phyloP scores from a whole-genome alignment of 345 rosid genomes.

The Hibiscus mutabilis region DNA sequence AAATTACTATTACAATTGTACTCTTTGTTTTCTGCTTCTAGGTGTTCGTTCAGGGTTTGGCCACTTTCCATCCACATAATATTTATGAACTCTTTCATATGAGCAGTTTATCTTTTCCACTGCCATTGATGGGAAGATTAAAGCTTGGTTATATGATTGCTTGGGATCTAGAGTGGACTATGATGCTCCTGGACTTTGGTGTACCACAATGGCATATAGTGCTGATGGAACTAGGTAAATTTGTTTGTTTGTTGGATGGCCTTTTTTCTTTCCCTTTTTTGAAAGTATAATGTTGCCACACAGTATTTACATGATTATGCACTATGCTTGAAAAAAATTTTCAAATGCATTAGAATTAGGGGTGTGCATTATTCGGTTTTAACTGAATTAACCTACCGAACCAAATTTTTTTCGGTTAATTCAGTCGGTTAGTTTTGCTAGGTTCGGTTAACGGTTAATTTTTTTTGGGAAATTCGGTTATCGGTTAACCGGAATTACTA shows the following conservation, averaged over 20 bases:
- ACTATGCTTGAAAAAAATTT: background rate
- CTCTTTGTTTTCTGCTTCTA: background rate
- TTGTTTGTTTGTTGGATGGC: background rate
- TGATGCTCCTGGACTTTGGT: conserved; percentile 82
- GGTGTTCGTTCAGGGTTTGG: background rate
- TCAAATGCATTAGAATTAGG: background rate
- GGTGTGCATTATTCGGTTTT: too few relatives aligned
- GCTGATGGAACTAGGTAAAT: conserved; percentile 75
- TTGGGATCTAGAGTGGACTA: conserved; percentile 82
- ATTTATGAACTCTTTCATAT: background rate
- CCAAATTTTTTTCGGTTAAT: too few relatives aligned
- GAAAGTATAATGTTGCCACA: background rate
- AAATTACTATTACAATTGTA: background rate
- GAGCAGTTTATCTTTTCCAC: conserved; percentile 82
- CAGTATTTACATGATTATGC: background rate
- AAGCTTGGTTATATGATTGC: conserved; percentile 81
- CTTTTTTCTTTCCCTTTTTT: background rate
- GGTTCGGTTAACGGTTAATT: too few relatives aligned
- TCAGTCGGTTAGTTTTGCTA: too few relatives aligned
- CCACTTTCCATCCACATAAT: background rate
- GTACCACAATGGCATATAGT: conserved; percentile 78
- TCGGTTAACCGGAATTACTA: too few relatives aligned
- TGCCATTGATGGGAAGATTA: conserved; percentile 85
- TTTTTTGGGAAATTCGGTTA: too few relatives aligned
- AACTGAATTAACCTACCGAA: too few relatives aligned